phyloP scores from a whole-genome alignment of 352 stramenopile genomes.

The Pythium pectinolyticum region DNA sequence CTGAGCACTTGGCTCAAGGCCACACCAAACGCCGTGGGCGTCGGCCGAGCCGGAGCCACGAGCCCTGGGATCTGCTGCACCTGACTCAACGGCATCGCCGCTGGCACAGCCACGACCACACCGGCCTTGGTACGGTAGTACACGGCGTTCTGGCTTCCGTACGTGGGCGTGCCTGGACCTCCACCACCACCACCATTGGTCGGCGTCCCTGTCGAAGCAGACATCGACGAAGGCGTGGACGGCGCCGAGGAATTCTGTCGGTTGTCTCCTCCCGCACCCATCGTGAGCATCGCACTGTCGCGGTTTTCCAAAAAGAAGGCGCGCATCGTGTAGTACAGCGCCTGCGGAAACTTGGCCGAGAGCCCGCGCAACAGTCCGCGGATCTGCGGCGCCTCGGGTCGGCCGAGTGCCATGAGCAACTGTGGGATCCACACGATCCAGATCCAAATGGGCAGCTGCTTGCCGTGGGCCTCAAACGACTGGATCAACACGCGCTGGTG shows the following conservation, averaged over 20 bases:
- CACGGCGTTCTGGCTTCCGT: slow-evolving; percentile 27
- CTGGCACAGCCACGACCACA: slow-evolving; percentile 73
- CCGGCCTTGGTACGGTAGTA: slow-evolving; percentile 86
- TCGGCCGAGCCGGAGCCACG: slow-evolving; percentile 59
- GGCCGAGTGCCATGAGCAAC: slow-evolving; percentile 93
- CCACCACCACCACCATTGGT: slow-evolving; percentile 8
- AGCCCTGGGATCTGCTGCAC: slow-evolving; percentile 75
- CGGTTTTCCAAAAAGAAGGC: slow-evolving; percentile 98
- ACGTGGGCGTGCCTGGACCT: slow-evolving; percentile 27
- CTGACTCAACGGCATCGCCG: slow-evolving; percentile 51
- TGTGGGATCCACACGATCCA: slow-evolving; percentile 99
- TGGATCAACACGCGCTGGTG: slow-evolving; percentile 68
- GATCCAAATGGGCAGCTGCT: slow-evolving; percentile 96
- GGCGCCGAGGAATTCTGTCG: slow-evolving; percentile 21
- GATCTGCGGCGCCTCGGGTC: slow-evolving; percentile 88
- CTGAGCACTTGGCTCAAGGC: slow-evolving; percentile 58
- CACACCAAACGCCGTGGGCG: slow-evolving; percentile 72
- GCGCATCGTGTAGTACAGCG: slow-evolving; percentile 97
- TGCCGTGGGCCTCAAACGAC: slow-evolving; percentile 93
- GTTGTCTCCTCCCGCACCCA: too few species aligned
- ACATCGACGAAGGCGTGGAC: slow-evolving; percentile 20
- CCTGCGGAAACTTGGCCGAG: slow-evolving; percentile 95
- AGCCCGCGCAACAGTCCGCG: slow-evolving; percentile 76
- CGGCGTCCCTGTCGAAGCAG: slow-evolving; percentile 12
- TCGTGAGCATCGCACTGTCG: slow-evolving; percentile 77